Conservation (phyloP, 1,284 basidiomycete genomes). For the Sphaerobolus stellatus region DNA sequence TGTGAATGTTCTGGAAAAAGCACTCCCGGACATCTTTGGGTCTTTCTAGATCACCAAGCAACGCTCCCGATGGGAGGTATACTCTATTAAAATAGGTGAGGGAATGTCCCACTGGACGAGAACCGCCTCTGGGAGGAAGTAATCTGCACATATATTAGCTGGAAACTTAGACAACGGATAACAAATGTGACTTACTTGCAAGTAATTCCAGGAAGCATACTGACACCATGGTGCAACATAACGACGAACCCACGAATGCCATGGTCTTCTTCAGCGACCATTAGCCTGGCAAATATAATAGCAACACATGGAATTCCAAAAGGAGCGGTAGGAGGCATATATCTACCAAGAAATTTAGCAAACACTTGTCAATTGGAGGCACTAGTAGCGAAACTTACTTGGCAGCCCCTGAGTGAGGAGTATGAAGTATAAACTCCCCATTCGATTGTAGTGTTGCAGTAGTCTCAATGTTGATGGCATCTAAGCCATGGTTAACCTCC, state of each 20-base stretch:
- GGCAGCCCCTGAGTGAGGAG: constrained; percentile 52
- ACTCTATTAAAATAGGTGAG: constrained; percentile 44
- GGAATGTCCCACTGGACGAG: constrained; percentile 37
- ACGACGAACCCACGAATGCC: constrained; percentile 46
- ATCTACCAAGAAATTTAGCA: constrained; percentile 36
- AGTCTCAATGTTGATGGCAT: too few species aligned
- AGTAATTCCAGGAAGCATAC: constrained; percentile 48
- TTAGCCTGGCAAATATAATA: constrained; percentile 52
- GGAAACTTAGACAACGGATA: neutral
- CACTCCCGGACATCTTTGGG: constrained; percentile 44
- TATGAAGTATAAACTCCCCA: constrained; percentile 50
- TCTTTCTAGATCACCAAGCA: constrained; percentile 39
- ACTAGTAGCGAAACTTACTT: too few species aligned
- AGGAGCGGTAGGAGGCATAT: constrained; percentile 59
- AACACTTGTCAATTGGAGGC: too few species aligned
- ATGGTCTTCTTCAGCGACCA: constrained; percentile 47
- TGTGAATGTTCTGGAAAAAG: constrained; percentile 36
- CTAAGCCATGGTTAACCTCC: constrained; percentile 59
- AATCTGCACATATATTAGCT: constrained; percentile 31
- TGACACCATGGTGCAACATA: constrained; percentile 44
- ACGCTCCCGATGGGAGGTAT: constrained; percentile 34
- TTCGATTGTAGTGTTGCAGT: constrained; percentile 50
- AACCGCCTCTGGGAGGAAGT: constrained; percentile 37
- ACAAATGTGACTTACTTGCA: constrained; percentile 24
- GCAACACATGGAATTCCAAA: constrained; percentile 48